Evolutionary conservation across 129 eudicot species (phyloP).

Genomic region (Kitagawia praeruptora): DNA sequence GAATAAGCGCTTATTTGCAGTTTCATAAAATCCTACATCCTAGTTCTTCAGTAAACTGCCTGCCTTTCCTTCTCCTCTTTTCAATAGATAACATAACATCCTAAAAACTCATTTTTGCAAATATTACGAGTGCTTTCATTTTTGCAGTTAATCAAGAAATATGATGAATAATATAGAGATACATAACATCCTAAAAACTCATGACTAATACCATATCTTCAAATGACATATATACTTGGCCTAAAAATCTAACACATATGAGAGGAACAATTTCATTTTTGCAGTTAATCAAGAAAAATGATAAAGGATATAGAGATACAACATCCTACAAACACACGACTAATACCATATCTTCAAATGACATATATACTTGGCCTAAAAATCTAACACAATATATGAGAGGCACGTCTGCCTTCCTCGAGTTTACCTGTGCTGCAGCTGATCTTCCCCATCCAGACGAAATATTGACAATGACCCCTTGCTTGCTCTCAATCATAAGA

Average conservation of each 20-base stretch:
- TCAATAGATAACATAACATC: not conserved
- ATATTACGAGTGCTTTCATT: not conserved
- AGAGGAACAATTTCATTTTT: not conserved
- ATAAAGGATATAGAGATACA: not conserved
- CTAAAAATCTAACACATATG: not conserved
- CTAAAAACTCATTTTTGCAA: not conserved
- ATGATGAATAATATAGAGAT: not conserved
- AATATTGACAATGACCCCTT: conserved; percentile 84
- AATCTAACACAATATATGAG: not conserved
- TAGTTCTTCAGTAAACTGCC: not conserved
- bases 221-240: not conserved
- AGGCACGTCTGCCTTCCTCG: not conserved
- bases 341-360: not conserved
- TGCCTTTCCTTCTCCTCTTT: not conserved
- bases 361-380: not conserved
- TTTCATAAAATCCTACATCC: not conserved
- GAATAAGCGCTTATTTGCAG: not conserved
- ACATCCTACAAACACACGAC: not conserved
- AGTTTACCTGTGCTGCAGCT: conserved; percentile 89
- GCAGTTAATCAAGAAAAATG: not conserved
- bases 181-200: not conserved
- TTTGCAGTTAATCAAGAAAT: conserved; percentile 3
- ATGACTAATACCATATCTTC: not conserved
- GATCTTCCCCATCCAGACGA: conserved; percentile 99
- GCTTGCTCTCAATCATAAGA: conserved; percentile 74